phyloP scores from a whole-genome alignment of 805 yeast genomes.

The Metschnikowia dekortorum region DNA sequence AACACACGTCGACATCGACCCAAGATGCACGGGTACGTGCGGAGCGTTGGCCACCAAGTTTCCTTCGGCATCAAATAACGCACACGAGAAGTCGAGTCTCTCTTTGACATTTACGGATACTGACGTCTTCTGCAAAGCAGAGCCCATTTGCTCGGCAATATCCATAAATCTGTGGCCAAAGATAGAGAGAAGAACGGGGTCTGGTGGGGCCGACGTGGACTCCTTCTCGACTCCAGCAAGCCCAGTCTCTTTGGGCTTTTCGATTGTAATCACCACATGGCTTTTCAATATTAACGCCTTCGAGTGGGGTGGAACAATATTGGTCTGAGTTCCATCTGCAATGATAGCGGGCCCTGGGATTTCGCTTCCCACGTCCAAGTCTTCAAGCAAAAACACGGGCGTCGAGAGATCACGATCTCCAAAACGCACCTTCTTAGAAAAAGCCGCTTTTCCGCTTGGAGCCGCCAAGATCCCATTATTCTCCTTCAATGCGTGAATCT shows the following conservation, averaged over 20 bases:
- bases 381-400: conserved; percentile 15
- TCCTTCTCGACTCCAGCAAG: background rate
- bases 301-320: conserved; percentile 15
- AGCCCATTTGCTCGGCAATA: conserved; percentile 39
- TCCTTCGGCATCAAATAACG: conserved; percentile 38
- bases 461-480: conserved; percentile 1
- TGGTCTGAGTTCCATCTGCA: conserved; percentile 19
- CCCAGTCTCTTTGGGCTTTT: background rate
- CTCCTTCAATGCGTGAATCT: conserved; percentile 7
- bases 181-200: conserved; percentile 18
- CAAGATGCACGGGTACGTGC: conserved; percentile 43
- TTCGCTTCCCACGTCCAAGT: conserved; percentile 9
- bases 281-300: conserved; percentile 15
- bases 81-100: conserved; percentile 44
- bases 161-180: conserved; percentile 22
- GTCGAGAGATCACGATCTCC: conserved; percentile 5
- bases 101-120: conserved; percentile 44
- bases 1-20: conserved; percentile 46
- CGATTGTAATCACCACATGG: conserved; percentile 14
- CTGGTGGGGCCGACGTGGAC: conserved; percentile 1
- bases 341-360: conserved; percentile 17
- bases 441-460: background rate
- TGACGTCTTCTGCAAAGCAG: conserved; percentile 42
- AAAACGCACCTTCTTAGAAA: conserved; percentile 13
- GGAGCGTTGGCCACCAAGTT: conserved; percentile 46